A percentile compares a stretch with the other conserved stretches of the same genome.
phyloP scores from a whole-genome alignment of 2,329 filamentous ascomycete genomes.

The Zymoseptoria passerinii region DNA sequence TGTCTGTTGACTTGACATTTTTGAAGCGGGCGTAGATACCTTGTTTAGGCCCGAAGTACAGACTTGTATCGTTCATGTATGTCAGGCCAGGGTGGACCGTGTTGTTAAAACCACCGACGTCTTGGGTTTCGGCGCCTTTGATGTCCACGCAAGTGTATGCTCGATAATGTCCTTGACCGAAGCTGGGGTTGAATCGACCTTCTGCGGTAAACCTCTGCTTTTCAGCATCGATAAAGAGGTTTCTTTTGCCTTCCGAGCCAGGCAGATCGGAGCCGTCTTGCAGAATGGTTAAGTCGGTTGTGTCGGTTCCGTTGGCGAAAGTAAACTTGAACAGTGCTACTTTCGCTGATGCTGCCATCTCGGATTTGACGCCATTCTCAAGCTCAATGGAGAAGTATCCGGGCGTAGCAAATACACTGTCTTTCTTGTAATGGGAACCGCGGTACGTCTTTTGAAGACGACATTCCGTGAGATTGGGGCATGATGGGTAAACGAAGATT shows the following conservation, averaged over 20 bases:
- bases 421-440: conserved; percentile 40
- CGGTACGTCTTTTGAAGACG: conserved; percentile 45
- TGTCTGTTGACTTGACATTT: conserved; percentile 30
- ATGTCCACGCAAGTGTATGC: conserved; percentile 55
- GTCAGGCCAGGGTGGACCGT: conserved; percentile 33
- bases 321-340: conserved; percentile 52
- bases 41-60: conserved; percentile 19
- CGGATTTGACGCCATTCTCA: conserved; percentile 46
- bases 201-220: conserved; percentile 50
- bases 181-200: conserved; percentile 52
- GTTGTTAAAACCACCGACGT: conserved; percentile 51
- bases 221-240: conserved; percentile 43
- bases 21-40: conserved; percentile 28
- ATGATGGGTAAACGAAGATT: conserved; percentile 57
- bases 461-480: conserved; percentile 41
- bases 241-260: conserved; percentile 42
- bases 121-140: conserved; percentile 41
- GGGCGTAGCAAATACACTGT: conserved; percentile 46
- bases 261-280: conserved; percentile 52
- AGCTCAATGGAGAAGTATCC: conserved; percentile 53
- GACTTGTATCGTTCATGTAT: conserved; percentile 25
- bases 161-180: conserved; percentile 50
- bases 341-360: conserved; percentile 53
- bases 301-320: conserved; percentile 34
- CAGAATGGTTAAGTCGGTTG: conserved; percentile 46